Base-by-base conservation (phyloP, 2,329 filamentous ascomycete genomes). In the Decorospora gaudefroyi region DNA sequence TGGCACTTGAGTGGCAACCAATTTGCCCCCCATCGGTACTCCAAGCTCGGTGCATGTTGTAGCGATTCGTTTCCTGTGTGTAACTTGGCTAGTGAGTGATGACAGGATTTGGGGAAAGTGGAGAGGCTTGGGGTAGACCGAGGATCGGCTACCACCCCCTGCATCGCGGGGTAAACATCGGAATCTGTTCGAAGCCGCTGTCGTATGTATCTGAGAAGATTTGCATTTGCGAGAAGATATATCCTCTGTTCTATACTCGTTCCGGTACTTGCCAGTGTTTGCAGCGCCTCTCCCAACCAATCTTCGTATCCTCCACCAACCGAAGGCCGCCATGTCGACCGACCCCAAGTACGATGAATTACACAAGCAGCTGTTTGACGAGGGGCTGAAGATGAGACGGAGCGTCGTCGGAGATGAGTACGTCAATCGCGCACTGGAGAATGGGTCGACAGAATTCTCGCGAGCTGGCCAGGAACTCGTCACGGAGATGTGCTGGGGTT, bases 401-500 rank as follows among this genome's bases (percentile, higher is more conserved):
- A 74, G 74, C 49, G 83, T 86, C 6, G 77, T 82, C 10, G 83
- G 83, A n/a, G 72, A 82, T 42, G 73, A 74, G 26, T 84, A 85
- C 54, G 83, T 86, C 41, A 75, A 83, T 57, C 72, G 70, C 3
- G 76, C 82, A 1, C 71, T 85, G 7, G 70, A 71, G n/a, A 78
- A 78, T 42, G 78, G 78, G 3, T 75, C 78, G 0, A 78, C 76
- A 7, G 76, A 80, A n/a, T 86, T 85, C 65, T 74, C 80, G 1
- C 71, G 73, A 26, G 78, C 83, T 0, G 79, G 80, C 54, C 83
- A 86, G 65, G 78, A 85, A 53, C 73, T 84, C 25, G 77, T 84
- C 1, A 85, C 82, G 0, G 82, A 85, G 67, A 80, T 75, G 62
- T 81, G 79, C 69, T 86, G 83, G 83, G 83, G 82, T 10, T 76